phyloP scores from a whole-genome alignment of 192 early-diverging fungal genomes.

The Backusella parvicylindrica region DNA sequence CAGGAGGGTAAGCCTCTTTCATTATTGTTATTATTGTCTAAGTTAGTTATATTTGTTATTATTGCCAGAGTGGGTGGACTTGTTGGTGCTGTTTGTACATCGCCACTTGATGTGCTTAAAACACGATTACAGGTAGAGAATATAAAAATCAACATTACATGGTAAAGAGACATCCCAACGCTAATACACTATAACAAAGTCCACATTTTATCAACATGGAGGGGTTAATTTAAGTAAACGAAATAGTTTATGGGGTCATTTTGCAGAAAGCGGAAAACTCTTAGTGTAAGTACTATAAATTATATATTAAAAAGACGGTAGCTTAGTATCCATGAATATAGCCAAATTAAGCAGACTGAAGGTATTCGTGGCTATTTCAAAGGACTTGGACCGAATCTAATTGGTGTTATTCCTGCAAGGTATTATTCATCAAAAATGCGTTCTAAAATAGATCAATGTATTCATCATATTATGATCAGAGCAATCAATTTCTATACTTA shows the following conservation, averaged over 20 bases:
- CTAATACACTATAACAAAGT: slow-evolving; percentile 10
- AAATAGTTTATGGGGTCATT: slow-evolving; percentile 39
- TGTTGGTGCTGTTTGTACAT: slow-evolving; percentile 84
- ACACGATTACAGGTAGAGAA: slow-evolving; percentile 80
- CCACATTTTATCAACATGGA: slow-evolving; percentile 35
- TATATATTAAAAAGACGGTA: background rate
- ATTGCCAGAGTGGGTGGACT: slow-evolving; percentile 60
- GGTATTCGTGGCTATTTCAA: slow-evolving; percentile 87
- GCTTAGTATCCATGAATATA: slow-evolving; percentile 1
- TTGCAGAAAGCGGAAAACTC: slow-evolving; percentile 47
- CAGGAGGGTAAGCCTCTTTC: slow-evolving; percentile 58
- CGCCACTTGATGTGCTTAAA: slow-evolving; percentile 92
- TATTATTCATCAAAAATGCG: slow-evolving; percentile 25
- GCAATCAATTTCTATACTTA: slow-evolving; percentile 94
- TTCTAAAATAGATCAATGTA: background rate
- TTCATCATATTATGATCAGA: slow-evolving; percentile 34
- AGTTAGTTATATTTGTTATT: background rate
- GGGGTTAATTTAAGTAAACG: slow-evolving; percentile 14
- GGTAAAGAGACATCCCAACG: background rate
- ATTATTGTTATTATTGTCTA: background rate
- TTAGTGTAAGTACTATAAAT: slow-evolving; percentile 35
- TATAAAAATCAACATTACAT: background rate
- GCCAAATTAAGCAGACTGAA: slow-evolving; percentile 66
- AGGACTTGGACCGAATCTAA: slow-evolving; percentile 90
- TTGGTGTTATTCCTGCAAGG: slow-evolving; percentile 94